Evolutionary conservation across 345 rosid species (phyloP).

Genomic region (Nephelium lappaceum): DNA sequence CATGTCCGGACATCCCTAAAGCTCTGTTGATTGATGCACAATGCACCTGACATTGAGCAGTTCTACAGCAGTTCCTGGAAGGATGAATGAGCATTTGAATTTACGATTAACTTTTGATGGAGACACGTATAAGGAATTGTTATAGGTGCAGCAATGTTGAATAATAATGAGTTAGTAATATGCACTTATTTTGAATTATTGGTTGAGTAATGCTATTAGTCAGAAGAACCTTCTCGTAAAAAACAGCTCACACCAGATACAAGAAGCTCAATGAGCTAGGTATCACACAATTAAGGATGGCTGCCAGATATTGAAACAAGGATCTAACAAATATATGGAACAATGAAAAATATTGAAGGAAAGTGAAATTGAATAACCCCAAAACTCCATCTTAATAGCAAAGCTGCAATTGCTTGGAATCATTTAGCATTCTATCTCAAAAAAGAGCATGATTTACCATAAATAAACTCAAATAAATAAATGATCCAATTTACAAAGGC

Average conservation of each 20-base stretch:
- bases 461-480: background rate
- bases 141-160: background rate
- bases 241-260: background rate
- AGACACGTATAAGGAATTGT: background rate
- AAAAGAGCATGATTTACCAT: background rate
- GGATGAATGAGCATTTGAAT: background rate
- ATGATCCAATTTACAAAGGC: background rate
- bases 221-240: background rate
- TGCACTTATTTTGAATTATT: background rate
- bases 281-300: background rate
- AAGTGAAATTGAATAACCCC: background rate
- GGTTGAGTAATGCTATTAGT: background rate
- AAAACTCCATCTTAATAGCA: background rate
- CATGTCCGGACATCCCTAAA: constrained; percentile 40
- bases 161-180: background rate
- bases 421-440: background rate
- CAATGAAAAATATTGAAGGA: background rate
- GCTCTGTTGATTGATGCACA: constrained; percentile 35
- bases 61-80: background rate
- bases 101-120: background rate
- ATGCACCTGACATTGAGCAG: constrained; percentile 26
- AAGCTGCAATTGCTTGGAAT: background rate
- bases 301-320: background rate
- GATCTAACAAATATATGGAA: background rate
- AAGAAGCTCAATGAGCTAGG: background rate